These are phyloP conservation scores for Dactylellina drechsleri DNA, from an alignment of 2,329 filamentous ascomycete species.

Conservation along the genomic window DNA sequence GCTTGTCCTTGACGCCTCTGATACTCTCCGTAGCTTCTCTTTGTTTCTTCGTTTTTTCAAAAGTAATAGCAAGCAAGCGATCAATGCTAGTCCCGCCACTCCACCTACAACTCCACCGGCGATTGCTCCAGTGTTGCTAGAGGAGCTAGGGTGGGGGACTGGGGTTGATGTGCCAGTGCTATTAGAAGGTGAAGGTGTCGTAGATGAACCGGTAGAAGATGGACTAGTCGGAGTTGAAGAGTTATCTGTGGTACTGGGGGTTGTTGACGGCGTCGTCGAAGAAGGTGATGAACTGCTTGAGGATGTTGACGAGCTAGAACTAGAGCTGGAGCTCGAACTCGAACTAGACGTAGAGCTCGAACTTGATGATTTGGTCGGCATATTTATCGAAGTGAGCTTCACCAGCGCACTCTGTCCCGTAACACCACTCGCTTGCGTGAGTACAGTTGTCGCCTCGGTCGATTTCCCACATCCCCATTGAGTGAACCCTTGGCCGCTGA, in stretches of 20 bases:
- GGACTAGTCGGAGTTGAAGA: slow-evolving; percentile 1
- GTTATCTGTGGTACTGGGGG: slow-evolving; percentile 2
- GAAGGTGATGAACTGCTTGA: slow-evolving; percentile 13
- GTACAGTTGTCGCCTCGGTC: slow-evolving; percentile 39
- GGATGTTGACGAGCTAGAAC: slow-evolving; percentile 10
- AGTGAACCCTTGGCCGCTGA: slow-evolving; percentile 40
- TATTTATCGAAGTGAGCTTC: slow-evolving; percentile 40
- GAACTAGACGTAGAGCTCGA: slow-evolving; percentile 13
- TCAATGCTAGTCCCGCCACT: slow-evolving; percentile 62
- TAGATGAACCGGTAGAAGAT: slow-evolving; percentile 13
- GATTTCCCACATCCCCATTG: slow-evolving; percentile 47
- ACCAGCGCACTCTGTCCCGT: slow-evolving; percentile 33
- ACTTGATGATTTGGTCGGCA: slow-evolving; percentile 10
- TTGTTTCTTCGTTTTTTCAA: slow-evolving; percentile 60
- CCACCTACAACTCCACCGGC: slow-evolving; percentile 65
- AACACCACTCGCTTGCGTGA: slow-evolving; percentile 44
- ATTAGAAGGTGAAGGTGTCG: slow-evolving; percentile 1
- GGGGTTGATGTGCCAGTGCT: slow-evolving; percentile 15
- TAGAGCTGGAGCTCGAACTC: slow-evolving; percentile 6
- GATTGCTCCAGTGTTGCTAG: slow-evolving; percentile 63
- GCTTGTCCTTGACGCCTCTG: slow-evolving; percentile 29
- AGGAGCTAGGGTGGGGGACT: slow-evolving; percentile 1
- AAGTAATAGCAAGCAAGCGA: slow-evolving; percentile 63
- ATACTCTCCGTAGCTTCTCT: slow-evolving; percentile 15
- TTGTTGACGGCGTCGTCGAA: slow-evolving; percentile 7